phyloP scores from a whole-genome alignment of 192 early-diverging fungal genomes.

The Paraglomus brasilianum region DNA sequence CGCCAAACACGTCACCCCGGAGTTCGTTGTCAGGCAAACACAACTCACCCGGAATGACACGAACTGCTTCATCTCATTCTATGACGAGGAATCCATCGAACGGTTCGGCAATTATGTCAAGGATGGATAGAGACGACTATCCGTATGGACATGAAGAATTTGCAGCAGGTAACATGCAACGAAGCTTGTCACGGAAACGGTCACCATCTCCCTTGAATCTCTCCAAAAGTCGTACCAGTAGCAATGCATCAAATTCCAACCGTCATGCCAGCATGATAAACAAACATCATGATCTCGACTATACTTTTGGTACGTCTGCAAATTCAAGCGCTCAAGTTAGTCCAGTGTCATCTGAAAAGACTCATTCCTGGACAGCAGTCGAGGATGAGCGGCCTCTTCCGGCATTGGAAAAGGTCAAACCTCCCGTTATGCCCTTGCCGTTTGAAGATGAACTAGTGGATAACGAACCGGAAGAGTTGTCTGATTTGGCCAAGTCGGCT shows the following conservation, averaged over 20 bases:
- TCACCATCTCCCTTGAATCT: not conserved
- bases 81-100: too few relatives aligned
- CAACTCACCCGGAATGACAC: too few relatives aligned
- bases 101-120: too few relatives aligned
- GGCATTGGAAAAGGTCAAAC: not conserved
- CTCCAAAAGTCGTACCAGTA: slow-evolving; percentile 23
- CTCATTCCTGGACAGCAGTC: not conserved
- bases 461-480: slow-evolving; percentile 31
- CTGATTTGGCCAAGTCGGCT: slow-evolving; percentile 36
- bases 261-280: not conserved
- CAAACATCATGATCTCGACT: not conserved
- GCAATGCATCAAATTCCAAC: slow-evolving; percentile 11
- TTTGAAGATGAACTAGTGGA: not conserved
- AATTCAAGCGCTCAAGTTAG: not conserved
- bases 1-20: not conserved
- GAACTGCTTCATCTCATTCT: too few relatives aligned
- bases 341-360: not conserved
- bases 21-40: too few relatives aligned
- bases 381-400: slow-evolving; percentile 1
- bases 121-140: too few relatives aligned
- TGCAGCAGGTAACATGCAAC: too few relatives aligned
- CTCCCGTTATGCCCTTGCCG: not conserved
- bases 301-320: not conserved
- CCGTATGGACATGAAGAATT: too few relatives aligned
- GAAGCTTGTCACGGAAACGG: not conserved